Percentiles rank a stretch among this genome's conserved stretches.
phyloP scores from a whole-genome alignment of 495 filamentous ascomycete species.

The Penicillium canariense region DNA sequence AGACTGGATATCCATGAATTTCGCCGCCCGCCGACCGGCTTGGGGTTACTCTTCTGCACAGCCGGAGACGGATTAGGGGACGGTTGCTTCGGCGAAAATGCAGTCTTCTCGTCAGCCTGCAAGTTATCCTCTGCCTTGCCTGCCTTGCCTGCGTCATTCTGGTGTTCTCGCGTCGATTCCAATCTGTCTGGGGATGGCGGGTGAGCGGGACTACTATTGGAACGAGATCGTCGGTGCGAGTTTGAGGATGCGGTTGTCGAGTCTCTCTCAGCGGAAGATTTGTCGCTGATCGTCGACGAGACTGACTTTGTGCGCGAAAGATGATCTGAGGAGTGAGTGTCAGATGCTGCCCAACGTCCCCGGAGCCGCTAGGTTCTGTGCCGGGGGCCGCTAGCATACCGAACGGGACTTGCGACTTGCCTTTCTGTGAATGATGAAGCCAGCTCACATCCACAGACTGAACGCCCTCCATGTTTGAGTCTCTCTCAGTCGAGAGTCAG shows the following conservation, averaged over 20 bases:
- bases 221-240: constrained; percentile 25
- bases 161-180: constrained; percentile 16
- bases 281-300: constrained; percentile 32
- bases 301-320: constrained; percentile 42
- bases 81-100: constrained; percentile 22
- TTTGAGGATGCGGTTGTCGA: constrained; percentile 16
- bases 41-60: constrained; percentile 37
- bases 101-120: constrained; percentile 17
- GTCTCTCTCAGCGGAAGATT: constrained; percentile 22
- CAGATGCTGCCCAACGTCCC: constrained; percentile 7
- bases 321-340: constrained; percentile 25
- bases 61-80: constrained; percentile 22
- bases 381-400: neutral
- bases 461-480: constrained; percentile 54
- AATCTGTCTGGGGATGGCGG: constrained; percentile 17
- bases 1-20: constrained; percentile 90
- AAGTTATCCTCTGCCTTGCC: constrained; percentile 23
- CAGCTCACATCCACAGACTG: constrained; percentile 69
- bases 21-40: constrained; percentile 51
- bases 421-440: constrained; percentile 66
- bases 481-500: neutral
- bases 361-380: neutral
- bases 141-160: constrained; percentile 7
- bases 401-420: constrained; percentile 33
- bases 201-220: constrained; percentile 23